Evolutionary conservation across 257 asterid genomes (phyloP).

Genomic region (Jasminum sambac): DNA sequence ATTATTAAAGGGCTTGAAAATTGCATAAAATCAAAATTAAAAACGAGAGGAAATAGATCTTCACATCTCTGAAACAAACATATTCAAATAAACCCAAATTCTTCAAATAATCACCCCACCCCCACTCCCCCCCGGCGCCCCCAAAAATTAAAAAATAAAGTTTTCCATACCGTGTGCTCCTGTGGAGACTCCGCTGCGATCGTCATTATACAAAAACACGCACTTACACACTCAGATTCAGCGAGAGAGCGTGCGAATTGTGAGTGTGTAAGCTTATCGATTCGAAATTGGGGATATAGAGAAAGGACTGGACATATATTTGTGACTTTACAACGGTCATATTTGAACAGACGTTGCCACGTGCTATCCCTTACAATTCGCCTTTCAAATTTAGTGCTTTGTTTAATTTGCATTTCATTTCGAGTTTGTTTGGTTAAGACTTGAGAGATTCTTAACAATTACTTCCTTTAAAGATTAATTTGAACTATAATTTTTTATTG

Average conservation of each 20-base stretch:
- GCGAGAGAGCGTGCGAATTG: slow-evolving; percentile 16
- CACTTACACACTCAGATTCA: slow-evolving; percentile 20
- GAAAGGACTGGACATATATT: background rate
- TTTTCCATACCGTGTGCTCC: slow-evolving; percentile 46
- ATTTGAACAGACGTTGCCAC: slow-evolving; percentile 26
- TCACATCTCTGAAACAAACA: background rate
- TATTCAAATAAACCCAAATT: background rate
- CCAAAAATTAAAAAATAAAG: background rate
- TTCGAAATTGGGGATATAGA: slow-evolving; percentile 5
- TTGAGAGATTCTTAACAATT: background rate
- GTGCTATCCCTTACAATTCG: slow-evolving; percentile 27
- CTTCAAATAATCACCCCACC: background rate
- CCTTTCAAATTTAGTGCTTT: background rate
- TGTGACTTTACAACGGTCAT: slow-evolving; percentile 44
- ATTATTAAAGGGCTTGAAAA: background rate
- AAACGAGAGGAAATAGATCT: background rate
- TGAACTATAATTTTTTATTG: too few relatives aligned
- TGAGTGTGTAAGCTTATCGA: background rate
- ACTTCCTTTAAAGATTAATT: too few relatives aligned
- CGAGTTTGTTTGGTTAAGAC: too few relatives aligned
- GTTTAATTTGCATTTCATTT: too few relatives aligned
- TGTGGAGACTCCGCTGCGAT: slow-evolving; percentile 48
- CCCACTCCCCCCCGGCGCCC: too few relatives aligned
- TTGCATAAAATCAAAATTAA: background rate
- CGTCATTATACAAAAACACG: slow-evolving; percentile 39